These are phyloP conservation scores for Trichoderma semiorbis DNA, from an alignment of 2,329 filamentous ascomycete species.

Conservation along the genomic window DNA sequence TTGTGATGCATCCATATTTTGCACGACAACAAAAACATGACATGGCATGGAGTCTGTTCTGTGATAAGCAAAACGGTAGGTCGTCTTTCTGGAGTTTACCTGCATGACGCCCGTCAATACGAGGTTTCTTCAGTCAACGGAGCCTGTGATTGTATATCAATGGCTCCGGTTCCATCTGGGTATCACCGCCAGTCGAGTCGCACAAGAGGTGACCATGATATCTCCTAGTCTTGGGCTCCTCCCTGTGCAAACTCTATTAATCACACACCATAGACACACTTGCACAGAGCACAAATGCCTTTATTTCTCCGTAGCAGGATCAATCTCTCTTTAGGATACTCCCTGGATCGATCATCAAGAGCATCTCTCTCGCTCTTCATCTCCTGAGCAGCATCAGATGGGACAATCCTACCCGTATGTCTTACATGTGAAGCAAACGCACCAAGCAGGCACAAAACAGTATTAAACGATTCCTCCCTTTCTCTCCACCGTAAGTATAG, in stretches of 20 bases:
- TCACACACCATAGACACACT: not conserved
- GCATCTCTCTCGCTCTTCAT: not conserved
- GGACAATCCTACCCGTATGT: not conserved
- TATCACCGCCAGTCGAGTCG: slow-evolving; percentile 15
- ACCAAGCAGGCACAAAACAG: too few relatives aligned
- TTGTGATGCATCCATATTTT: not conserved
- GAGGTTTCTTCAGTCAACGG: not conserved
- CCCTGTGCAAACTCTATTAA: not conserved
- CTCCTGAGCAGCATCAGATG: not conserved
- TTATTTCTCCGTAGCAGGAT: not conserved
- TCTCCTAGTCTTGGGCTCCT: not conserved
- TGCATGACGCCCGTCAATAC: not conserved
- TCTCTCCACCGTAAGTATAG: not conserved
- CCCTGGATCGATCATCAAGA: not conserved
- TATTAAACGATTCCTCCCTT: not conserved
- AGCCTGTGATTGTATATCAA: not conserved
- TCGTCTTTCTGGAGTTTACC: not conserved
- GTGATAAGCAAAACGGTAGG: not conserved
- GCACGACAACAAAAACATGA: not conserved
- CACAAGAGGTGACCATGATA: not conserved
- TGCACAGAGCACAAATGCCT: not conserved
- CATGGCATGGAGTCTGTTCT: not conserved
- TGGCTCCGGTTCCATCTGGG: not conserved
- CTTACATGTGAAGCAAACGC: not conserved
- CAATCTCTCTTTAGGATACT: not conserved